Percentiles rank a stretch among this genome's conserved stretches.
Evolutionary conservation across 495 filamentous ascomycete species (phyloP).

Genomic region (Tuber borchii): DNA sequence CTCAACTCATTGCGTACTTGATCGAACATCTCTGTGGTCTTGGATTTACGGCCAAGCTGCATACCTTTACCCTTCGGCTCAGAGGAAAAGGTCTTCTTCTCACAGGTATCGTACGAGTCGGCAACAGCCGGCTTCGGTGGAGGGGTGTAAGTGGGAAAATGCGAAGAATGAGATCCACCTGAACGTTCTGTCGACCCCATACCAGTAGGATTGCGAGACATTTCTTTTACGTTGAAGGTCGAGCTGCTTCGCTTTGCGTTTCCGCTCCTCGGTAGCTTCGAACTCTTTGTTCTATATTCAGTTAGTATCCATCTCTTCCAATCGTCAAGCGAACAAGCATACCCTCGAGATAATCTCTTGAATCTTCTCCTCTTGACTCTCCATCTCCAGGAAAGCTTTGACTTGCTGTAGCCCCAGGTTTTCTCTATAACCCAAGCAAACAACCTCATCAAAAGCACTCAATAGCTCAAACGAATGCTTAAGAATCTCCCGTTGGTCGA

Average conservation of each 20-base stretch:
- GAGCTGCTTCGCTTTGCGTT: constrained; percentile 93
- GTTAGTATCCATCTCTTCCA: constrained; percentile 27
- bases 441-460: constrained; percentile 91
- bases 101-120: constrained; percentile 86
- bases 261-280: constrained; percentile 94
- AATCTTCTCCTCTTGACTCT: constrained; percentile 95
- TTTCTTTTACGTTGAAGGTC: constrained; percentile 97
- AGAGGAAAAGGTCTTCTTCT: constrained; percentile 70
- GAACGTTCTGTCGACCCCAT: constrained; percentile 51
- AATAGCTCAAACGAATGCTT: constrained; percentile 93
- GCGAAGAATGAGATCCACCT: constrained; percentile 61
- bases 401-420: constrained; percentile 92
- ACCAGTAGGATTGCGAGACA: constrained; percentile 47
- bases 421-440: constrained; percentile 89
- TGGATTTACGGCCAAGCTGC: constrained; percentile 97
- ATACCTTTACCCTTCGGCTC: constrained; percentile 89
- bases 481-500: constrained; percentile 91
- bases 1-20: constrained; percentile 84
- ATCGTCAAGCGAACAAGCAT: constrained; percentile 38
- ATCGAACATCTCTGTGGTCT: constrained; percentile 93
- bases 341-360: constrained; percentile 94
- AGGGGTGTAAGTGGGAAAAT: constrained; percentile 84
- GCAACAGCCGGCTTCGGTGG: constrained; percentile 63
- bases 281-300: constrained; percentile 82
- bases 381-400: constrained; percentile 98